Conservation (phyloP, 2,329 filamentous ascomycete species). For the Colletotrichum spinosum region DNA sequence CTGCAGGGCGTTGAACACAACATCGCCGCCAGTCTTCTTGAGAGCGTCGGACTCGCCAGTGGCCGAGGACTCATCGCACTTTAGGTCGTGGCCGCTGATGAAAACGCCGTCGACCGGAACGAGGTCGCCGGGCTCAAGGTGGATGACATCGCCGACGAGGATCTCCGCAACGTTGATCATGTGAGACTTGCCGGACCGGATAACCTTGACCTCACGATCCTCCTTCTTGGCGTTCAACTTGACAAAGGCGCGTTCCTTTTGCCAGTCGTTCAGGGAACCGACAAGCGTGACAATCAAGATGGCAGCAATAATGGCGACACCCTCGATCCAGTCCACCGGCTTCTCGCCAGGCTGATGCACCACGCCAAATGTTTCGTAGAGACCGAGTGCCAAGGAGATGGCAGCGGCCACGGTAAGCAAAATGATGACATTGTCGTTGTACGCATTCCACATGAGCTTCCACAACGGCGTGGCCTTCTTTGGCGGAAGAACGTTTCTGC, state of each 20-base stretch:
- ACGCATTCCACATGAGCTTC: constrained; percentile 73
- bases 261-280: constrained; percentile 74
- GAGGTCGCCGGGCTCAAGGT: constrained; percentile 76
- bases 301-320: constrained; percentile 74
- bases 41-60: constrained; percentile 81
- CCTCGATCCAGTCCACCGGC: constrained; percentile 74
- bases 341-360: constrained; percentile 54
- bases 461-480: constrained; percentile 72
- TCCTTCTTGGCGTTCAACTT: constrained; percentile 72
- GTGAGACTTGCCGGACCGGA: constrained; percentile 73
- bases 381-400: constrained; percentile 73
- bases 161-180: constrained; percentile 75
- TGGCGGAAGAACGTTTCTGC: constrained; percentile 70
- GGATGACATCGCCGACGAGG: constrained; percentile 76
- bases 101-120: constrained; percentile 79
- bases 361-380: constrained; percentile 73
- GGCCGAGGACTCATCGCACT: constrained; percentile 79
- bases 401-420: constrained; percentile 73
- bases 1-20: constrained; percentile 67
- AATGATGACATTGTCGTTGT: constrained; percentile 77
- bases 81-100: constrained; percentile 63
- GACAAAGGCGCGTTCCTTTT: constrained; percentile 75
- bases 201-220: constrained; percentile 73
- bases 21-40: constrained; percentile 71
- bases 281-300: constrained; percentile 74